phyloP scores from a whole-genome alignment of 768 basidiomycete species.

The Mycena indigotica region DNA sequence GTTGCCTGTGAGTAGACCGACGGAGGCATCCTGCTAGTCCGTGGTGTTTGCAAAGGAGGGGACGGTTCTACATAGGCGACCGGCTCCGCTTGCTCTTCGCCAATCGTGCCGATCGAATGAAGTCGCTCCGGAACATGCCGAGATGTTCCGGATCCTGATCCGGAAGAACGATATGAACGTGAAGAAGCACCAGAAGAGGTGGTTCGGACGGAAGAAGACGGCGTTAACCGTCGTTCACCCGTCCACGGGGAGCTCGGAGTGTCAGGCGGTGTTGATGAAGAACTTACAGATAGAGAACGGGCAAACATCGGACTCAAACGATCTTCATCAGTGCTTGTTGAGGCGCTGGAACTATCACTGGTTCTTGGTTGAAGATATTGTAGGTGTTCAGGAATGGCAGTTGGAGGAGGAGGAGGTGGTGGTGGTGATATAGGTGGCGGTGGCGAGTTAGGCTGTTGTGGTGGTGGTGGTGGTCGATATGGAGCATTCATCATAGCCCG shows the following conservation, averaged over 20 bases:
- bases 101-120: slow-evolving; percentile 8
- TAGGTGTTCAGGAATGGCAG: neutral
- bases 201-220: slow-evolving; percentile 21
- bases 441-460: too few species aligned
- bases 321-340: slow-evolving; percentile 14
- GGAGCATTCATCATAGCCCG: slow-evolving; percentile 1
- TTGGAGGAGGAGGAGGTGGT: neutral
- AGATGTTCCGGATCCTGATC: neutral
- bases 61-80: slow-evolving; percentile 2
- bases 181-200: slow-evolving; percentile 23
- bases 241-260: slow-evolving; percentile 19
- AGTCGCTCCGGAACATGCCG: slow-evolving; percentile 7
- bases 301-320: slow-evolving; percentile 18
- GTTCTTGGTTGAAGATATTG: neutral
- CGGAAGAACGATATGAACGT: slow-evolving; percentile 12
- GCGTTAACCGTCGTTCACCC: slow-evolving; percentile 6
- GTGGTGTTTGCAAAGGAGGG: neutral
- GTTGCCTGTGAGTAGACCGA: neutral
- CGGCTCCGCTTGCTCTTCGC: slow-evolving; percentile 8
- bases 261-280: slow-evolving; percentile 11
- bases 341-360: slow-evolving; percentile 11
- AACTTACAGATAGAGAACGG: slow-evolving; percentile 1
- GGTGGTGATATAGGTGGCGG: neutral
- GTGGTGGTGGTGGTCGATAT: neutral
- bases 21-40: slow-evolving; percentile 4